A percentile compares a stretch with the other conserved stretches of the same genome.
Conservation (phyloP, 352 stramenopile genomes). For the Phytopythium boreale region DNA sequence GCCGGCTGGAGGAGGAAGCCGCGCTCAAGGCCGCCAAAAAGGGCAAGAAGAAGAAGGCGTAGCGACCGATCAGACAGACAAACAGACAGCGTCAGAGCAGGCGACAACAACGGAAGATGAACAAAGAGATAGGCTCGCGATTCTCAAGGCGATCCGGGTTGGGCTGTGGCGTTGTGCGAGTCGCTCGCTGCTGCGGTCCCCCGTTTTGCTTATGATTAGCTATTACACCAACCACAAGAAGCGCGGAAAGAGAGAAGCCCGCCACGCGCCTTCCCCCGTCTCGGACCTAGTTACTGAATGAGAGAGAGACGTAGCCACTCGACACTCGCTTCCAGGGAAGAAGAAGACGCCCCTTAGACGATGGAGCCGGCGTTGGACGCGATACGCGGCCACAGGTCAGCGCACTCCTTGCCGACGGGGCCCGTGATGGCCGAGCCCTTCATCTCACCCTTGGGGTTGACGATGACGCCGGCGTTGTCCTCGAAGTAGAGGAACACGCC, state of each 20-base stretch:
- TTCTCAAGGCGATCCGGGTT: slow-evolving; percentile 19
- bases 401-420: slow-evolving; percentile 99
- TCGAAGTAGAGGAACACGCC: slow-evolving; percentile 99
- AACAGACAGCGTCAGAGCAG: slow-evolving; percentile 4
- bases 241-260: background rate
- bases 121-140: slow-evolving; percentile 29
- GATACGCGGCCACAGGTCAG: slow-evolving; percentile 99
- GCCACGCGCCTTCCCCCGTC: background rate
- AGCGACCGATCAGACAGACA: background rate
- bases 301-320: slow-evolving; percentile 6
- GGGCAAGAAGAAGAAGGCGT: slow-evolving; percentile 75
- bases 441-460: slow-evolving; percentile 99
- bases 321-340: background rate
- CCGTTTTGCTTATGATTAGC: background rate
- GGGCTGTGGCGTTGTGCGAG: background rate
- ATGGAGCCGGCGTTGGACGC: slow-evolving; percentile 99
- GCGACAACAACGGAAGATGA: background rate
- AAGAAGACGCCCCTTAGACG: slow-evolving; percentile 84
- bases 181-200: background rate
- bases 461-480: slow-evolving; percentile 99
- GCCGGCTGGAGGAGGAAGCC: slow-evolving; percentile 64
- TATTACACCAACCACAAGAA: background rate
- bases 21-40: slow-evolving; percentile 78
- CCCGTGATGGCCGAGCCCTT: slow-evolving; percentile 99
- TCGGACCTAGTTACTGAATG: slow-evolving; percentile 5